These are phyloP conservation scores for Microdochium bolleyi DNA, from an alignment of 2,329 filamentous ascomycete species.

Conservation along the genomic window DNA sequence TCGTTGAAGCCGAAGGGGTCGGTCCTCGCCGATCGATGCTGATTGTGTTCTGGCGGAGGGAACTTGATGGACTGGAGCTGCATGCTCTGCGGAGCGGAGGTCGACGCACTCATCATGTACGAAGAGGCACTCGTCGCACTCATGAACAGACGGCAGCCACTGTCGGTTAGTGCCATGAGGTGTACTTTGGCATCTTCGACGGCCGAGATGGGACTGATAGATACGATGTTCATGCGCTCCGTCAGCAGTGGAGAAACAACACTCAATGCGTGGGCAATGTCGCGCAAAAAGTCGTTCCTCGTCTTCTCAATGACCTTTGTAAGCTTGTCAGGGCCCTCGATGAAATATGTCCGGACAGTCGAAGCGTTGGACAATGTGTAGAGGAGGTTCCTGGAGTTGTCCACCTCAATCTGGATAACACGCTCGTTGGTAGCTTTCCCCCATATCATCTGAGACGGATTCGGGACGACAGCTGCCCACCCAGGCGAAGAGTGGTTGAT, in stretches of 20 bases:
- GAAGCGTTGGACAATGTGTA: slow-evolving; percentile 87
- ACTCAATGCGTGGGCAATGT: slow-evolving; percentile 77
- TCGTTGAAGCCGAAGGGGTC: slow-evolving; percentile 25
- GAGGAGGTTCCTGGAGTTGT: slow-evolving; percentile 79
- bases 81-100: slow-evolving; percentile 79
- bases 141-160: slow-evolving; percentile 84
- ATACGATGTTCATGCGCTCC: slow-evolving; percentile 65
- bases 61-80: slow-evolving; percentile 97
- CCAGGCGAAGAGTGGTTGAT: slow-evolving; percentile 78
- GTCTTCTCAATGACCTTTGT: slow-evolving; percentile 60
- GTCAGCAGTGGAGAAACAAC: slow-evolving; percentile 63
- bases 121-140: slow-evolving; percentile 77
- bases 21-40: slow-evolving; percentile 12
- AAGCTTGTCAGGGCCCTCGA: slow-evolving; percentile 58
- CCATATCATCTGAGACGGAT: slow-evolving; percentile 41
- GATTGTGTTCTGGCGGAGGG: slow-evolving; percentile 52
- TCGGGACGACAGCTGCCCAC: slow-evolving; percentile 57
- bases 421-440: slow-evolving; percentile 47
- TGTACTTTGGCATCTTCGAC: slow-evolving; percentile 76
- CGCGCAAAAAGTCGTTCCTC: slow-evolving; percentile 50
- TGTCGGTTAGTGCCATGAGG: slow-evolving; percentile 82
- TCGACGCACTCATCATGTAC: slow-evolving; percentile 53
- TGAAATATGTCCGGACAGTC: slow-evolving; percentile 85
- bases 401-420: slow-evolving; percentile 73
- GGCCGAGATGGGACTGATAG: slow-evolving; percentile 76